Base-by-base conservation (phyloP, 108 stramenopile genomes). In the Discostella stelligeroides region DNA sequence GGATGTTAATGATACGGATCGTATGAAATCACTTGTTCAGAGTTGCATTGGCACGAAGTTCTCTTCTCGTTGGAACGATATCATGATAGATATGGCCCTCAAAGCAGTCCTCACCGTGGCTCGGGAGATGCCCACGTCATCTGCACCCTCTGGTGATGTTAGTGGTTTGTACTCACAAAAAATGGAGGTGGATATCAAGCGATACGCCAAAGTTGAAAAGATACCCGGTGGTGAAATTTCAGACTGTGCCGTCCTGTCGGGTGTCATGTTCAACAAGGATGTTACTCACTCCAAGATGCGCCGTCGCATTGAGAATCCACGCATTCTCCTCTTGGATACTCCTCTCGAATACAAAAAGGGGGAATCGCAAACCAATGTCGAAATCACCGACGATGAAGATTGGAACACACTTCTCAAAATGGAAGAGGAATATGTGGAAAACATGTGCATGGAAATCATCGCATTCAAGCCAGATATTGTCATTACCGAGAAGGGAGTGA, bases 281-380 rank as follows among this genome's bases (percentile, higher is more conserved):
- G 91, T 92, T 1, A 97, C 97, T 17, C 98, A 99, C 84, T 89
- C 97, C 59, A 96, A 96, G 76, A 99, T 99, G 99, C 84, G 96
- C 47, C 90, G 98, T 60, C 84, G 90, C 57, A 98, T 99, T 83
- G 98, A 97, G 70, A 98, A 97, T 72, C 99, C 99, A 11, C 95
- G 98, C 41, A 96, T 99, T 47, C 71, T 99, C 6, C 87, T 99
- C 62, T 66, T 99, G 25, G 99, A 99, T 81, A 92, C 95, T 63
- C 98, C 99, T 14, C 83, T 99, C 37, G 99, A 99, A 81, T 99
- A 99, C 90, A 99, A 99, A 89, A 99, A 99, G 90, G 97, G 97
- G 63, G 99, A 99, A 84, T 88, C 89, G 8, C 96, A 98, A 75
- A 97, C 99, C 21, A 98, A 96, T 70, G 96, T 99, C 58, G 99